Evolutionary conservation across 495 filamentous ascomycete genomes (phyloP), one percentile per base, ranked within the genome.

Genomic region (Penicillium longicatenatum): DNA sequence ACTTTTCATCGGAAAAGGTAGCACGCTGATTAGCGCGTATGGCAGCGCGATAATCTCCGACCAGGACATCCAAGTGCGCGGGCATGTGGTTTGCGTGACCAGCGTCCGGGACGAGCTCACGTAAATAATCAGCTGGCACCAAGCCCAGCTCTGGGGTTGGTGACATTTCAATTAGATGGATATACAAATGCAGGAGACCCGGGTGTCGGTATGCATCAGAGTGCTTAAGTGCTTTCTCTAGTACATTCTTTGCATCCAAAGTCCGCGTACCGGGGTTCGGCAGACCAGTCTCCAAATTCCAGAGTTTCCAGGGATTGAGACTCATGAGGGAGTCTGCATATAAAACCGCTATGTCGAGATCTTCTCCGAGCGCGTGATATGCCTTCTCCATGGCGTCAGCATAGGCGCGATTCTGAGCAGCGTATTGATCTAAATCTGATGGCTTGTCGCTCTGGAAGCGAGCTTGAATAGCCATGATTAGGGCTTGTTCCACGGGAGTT

Each of bases 141-240:
- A 88, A 63, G 0, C 80, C 86, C 1, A 65, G 49, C 53, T 87
- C 85, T 0, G 86, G 86, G 4, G 73, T 77, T 0, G 66, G 60
- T 0, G 85, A 89, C 86, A 88, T 89, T 62, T 90, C 86, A 69
- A 87, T 85, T 4, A 86, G 75, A 62, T 90, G 87, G 39, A 88
- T 88, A 59, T 88, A 89, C 1, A 84, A 69, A 59, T 89, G 86
- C 8, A 88, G 68, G 5, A 89, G 64, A 3, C 85, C 86, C 0
- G 86, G 84, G 56, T 88, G 82, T 6, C 67, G 57, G 3, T 67
- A 68, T 6, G 70, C 72, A 20, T 74, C 61, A 10, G 57, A 48
- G 3, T 61, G 37, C 22, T 64, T 42, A 12, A 90, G 66, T 0
- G 76, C 79, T 4, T 53, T 68, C 52, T 89, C 85, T n/a, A 89